Evolutionary conservation across 305 asterid genomes (phyloP).

Genomic region (Withania somnifera): DNA sequence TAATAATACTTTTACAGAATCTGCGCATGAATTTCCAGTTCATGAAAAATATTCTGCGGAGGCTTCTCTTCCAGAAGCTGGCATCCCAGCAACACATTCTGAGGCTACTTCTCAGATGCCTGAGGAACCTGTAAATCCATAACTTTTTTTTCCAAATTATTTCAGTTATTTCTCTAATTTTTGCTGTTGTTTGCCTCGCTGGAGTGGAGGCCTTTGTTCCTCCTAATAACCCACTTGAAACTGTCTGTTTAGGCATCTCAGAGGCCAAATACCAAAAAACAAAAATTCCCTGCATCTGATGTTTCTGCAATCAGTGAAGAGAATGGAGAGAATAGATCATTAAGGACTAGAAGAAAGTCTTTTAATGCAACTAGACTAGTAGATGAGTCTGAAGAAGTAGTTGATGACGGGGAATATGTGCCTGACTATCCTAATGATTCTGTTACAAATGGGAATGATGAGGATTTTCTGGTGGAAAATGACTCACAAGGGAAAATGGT

Average conservation of each 20-base stretch:
- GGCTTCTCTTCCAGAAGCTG: slow-evolving; percentile 26
- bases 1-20: slow-evolving; percentile 20
- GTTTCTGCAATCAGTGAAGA: slow-evolving; percentile 28
- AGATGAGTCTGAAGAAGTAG: slow-evolving; percentile 34
- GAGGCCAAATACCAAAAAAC: slow-evolving; percentile 32
- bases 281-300: slow-evolving; percentile 13
- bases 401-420: slow-evolving; percentile 19
- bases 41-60: slow-evolving; percentile 32
- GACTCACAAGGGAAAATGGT: slow-evolving; percentile 28
- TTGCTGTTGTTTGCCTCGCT: background rate
- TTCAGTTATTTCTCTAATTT: background rate
- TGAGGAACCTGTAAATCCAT: slow-evolving; percentile 34
- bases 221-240: background rate
- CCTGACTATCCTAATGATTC: slow-evolving; percentile 22
- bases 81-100: slow-evolving; percentile 14
- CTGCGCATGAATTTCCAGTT: slow-evolving; percentile 25
- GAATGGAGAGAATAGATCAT: slow-evolving; percentile 29
- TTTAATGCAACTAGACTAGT: slow-evolving; percentile 14
- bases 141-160: background rate
- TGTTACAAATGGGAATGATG: slow-evolving; percentile 27
- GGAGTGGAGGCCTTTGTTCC: background rate
- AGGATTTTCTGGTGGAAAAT: slow-evolving; percentile 30
- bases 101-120: slow-evolving; percentile 34
- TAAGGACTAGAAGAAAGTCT: slow-evolving; percentile 33
- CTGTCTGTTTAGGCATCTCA: slow-evolving; percentile 32